Evolutionary conservation across 495 filamentous ascomycete species (phyloP).

Genomic region (Glonium stellatum): DNA sequence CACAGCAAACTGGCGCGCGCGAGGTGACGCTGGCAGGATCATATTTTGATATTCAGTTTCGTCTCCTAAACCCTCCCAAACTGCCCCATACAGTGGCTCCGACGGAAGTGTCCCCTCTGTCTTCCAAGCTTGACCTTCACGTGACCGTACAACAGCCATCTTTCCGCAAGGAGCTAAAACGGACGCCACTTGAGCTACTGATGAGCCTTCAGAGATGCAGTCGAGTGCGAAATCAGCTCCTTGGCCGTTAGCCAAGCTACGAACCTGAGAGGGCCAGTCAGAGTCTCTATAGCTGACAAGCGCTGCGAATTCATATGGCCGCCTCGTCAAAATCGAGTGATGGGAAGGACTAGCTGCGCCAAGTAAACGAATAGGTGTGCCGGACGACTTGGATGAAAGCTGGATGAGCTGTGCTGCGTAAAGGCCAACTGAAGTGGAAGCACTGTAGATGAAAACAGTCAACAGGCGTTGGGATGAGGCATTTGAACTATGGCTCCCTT

Average conservation of each 20-base stretch:
- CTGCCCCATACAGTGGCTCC: conserved; percentile 38
- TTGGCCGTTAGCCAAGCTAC: conserved; percentile 28
- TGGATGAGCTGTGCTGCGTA: conserved; percentile 38
- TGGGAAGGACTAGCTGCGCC: conserved; percentile 33
- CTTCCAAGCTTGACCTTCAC: conserved; percentile 31
- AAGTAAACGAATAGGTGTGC: conserved; percentile 29
- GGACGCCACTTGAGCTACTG: conserved; percentile 12
- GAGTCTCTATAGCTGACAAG: conserved; percentile 52
- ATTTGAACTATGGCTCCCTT: neutral
- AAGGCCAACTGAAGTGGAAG: conserved; percentile 39
- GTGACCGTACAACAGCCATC: conserved; percentile 34
- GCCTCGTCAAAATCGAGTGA: conserved; percentile 24
- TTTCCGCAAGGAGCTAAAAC: conserved; percentile 14
- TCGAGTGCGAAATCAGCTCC: conserved; percentile 35
- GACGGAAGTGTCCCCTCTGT: conserved; percentile 17
- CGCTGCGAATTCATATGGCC: conserved; percentile 40
- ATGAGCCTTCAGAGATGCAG: conserved; percentile 38
- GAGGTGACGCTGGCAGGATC: conserved; percentile 13
- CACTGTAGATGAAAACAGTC: conserved; percentile 38
- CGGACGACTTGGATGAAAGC: conserved; percentile 14
- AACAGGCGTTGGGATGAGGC: neutral
- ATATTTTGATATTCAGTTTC: conserved; percentile 32
- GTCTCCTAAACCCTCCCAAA: conserved; percentile 41
- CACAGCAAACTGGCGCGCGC: conserved; percentile 32
- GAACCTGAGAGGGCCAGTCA: conserved; percentile 47